These are phyloP conservation scores for Saccharomyces hybrid DNA, from an alignment of 1,139 yeast species.

Conservation along the genomic window DNA sequence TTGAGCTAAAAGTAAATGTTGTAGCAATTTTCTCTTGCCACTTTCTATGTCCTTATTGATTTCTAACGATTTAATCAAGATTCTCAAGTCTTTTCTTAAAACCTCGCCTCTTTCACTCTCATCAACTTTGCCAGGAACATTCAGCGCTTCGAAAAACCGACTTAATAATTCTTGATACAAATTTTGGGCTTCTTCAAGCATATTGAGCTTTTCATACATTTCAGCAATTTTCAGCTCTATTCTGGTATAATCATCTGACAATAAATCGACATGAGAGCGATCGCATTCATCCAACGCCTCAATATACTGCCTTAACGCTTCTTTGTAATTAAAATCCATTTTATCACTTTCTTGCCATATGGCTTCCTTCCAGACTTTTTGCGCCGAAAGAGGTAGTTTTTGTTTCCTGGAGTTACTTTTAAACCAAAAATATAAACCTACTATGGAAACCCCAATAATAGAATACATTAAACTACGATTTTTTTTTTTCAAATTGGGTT, in stretches of 20 bases:
- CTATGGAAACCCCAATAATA: background rate
- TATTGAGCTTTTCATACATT: slow-evolving; percentile 63
- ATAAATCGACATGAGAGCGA: slow-evolving; percentile 41
- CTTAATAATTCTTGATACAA: slow-evolving; percentile 62
- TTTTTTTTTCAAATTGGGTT: background rate
- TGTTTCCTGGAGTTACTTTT: slow-evolving; percentile 1
- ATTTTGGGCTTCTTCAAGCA: slow-evolving; percentile 54
- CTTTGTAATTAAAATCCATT: slow-evolving; percentile 48
- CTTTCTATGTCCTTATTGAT: slow-evolving; percentile 45
- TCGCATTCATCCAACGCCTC: slow-evolving; percentile 44
- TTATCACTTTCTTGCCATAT: slow-evolving; percentile 78
- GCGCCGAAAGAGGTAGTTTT: background rate
- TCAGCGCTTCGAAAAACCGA: slow-evolving; percentile 51
- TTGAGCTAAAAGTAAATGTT: slow-evolving; percentile 61
- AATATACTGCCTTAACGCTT: slow-evolving; percentile 63
- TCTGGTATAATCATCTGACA: slow-evolving; percentile 73
- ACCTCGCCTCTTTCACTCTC: slow-evolving; percentile 43
- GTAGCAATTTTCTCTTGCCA: slow-evolving; percentile 51
- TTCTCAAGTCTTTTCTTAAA: slow-evolving; percentile 63
- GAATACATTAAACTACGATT: background rate
- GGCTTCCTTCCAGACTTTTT: slow-evolving; percentile 32
- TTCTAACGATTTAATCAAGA: slow-evolving; percentile 60
- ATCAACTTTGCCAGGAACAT: slow-evolving; percentile 32
- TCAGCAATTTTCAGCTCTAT: slow-evolving; percentile 79
- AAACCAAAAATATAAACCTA: background rate